Base-by-base conservation (phyloP, 371 early-diverging fungal genomes). In the Choanephora cucurbitarum region DNA sequence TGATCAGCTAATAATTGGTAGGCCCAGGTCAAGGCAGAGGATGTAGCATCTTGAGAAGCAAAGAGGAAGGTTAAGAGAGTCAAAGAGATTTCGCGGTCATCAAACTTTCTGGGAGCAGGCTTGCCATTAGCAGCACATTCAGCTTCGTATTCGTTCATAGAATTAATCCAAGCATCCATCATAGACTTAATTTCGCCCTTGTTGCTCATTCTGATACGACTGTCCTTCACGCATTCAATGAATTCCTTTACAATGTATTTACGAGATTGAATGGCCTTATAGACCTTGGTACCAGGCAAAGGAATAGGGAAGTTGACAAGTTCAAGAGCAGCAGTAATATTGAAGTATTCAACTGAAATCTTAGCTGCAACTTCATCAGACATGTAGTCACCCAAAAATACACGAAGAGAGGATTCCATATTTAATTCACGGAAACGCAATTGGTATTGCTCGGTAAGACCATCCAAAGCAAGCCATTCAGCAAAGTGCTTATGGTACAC, bases 241-340 rank as follows among this genome's bases (percentile, higher is more conserved):
- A 81, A 81, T 19, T 71, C 69, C 14, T 76, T 62, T 44, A 77
- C 73, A 58, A 81, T 81, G 55, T 70, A 81, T 50, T 81, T 70
- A 44, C 81, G 77, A 23, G 81, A 75, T 17, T 75, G 72, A 23
- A 75, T 75, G 23, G 81, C 81, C 60, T 76, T 70, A 57, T 74
- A 81, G 1, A 81, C 81, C 48, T 79, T 78, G 62, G 81, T 81
- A 34, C 79, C 79, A 5, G 81, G 81, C 22, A 81, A 56, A 28
- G 81, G 78, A 41, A 75, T 69, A 39, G 81, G 81, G 63, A 81
- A 81, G 53, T 81, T 81, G 62, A 81, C 81, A 44, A 81, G 70
- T 52, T 81, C 79, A 22, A 81, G 56, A 2, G 81, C 81, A 34
- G 81, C 79, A 18, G 81, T 81, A 52, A 81, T 79, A 32, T 77